These are phyloP conservation scores for Pisolithus tinctorius DNA, from an alignment of 768 basidiomycete species.

Conservation along the genomic window DNA sequence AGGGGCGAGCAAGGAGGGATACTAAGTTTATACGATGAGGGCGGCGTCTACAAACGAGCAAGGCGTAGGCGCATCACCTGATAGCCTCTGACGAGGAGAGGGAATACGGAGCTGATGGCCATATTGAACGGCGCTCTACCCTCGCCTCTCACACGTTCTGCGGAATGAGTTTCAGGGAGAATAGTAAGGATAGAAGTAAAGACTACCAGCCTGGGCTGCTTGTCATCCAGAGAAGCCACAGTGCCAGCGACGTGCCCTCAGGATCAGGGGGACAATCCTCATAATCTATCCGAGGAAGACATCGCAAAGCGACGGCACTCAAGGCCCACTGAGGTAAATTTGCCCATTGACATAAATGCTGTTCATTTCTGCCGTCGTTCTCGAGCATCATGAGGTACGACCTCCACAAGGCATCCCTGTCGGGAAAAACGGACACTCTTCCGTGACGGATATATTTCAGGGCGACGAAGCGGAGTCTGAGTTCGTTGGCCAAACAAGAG, in stretches of 20 bases:
- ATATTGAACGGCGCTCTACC: slow-evolving; percentile 17
- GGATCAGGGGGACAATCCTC: slow-evolving; percentile 18
- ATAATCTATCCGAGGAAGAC: slow-evolving; percentile 13
- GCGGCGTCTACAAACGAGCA: slow-evolving; percentile 1
- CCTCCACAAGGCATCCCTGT: slow-evolving; percentile 45
- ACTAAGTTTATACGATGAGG: slow-evolving; percentile 21
- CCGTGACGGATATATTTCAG: slow-evolving; percentile 36
- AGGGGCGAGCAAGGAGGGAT: slow-evolving; percentile 36
- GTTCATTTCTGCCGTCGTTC: slow-evolving; percentile 41
- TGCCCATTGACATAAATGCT: slow-evolving; percentile 39
- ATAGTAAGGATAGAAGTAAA: not conserved
- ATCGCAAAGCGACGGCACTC: slow-evolving; percentile 10
- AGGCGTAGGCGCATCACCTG: slow-evolving; percentile 23
- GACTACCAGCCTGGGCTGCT: slow-evolving; percentile 29
- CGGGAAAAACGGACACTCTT: slow-evolving; percentile 6
- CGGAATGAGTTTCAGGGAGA: slow-evolving; percentile 8
- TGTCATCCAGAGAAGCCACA: slow-evolving; percentile 46
- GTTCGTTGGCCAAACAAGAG: slow-evolving; percentile 34
- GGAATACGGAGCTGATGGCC: slow-evolving; percentile 29
- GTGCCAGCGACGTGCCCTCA: slow-evolving; percentile 31
- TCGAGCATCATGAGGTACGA: slow-evolving; percentile 49
- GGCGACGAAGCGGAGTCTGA: slow-evolving; percentile 35
- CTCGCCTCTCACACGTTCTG: slow-evolving; percentile 31
- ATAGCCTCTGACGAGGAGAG: slow-evolving; percentile 36
- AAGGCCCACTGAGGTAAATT: slow-evolving; percentile 24